These are phyloP conservation scores for Hypoxylon sp. DNA, from an alignment of 2,329 filamentous ascomycete genomes.

Conservation along the genomic window DNA sequence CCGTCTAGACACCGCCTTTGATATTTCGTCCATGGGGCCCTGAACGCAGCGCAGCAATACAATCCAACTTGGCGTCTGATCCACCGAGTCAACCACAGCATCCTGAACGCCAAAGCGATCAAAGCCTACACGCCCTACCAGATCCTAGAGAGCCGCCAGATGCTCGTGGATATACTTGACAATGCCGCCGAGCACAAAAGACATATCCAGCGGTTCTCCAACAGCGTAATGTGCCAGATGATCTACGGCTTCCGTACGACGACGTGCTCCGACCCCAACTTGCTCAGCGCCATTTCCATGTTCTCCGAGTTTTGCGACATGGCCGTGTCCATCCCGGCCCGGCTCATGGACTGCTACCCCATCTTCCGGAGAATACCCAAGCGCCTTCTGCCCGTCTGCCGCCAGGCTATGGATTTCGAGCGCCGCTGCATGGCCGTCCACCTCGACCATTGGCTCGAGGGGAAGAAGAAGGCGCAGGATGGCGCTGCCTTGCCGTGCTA, in stretches of 20 bases:
- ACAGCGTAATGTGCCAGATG: conserved; percentile 60
- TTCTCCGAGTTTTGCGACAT: not conserved
- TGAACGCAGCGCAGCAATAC: conserved; percentile 51
- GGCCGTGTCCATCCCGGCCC: not conserved
- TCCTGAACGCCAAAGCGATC: conserved; percentile 59
- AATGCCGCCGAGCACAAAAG: conserved; percentile 55
- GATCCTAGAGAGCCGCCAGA: conserved; percentile 64
- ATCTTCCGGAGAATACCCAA: conserved; percentile 7
- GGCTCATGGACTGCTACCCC: conserved; percentile 14
- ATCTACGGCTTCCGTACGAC: conserved; percentile 59
- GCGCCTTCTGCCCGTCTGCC: not conserved
- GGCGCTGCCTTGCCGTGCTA: conserved; percentile 4
- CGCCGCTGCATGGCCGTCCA: conserved; percentile 1
- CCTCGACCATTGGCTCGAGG: conserved; percentile 10
- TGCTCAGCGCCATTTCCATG: conserved; percentile 37
- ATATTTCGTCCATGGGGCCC: too few species aligned
- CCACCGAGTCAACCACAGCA: conserved; percentile 49
- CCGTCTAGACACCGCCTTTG: too few species aligned
- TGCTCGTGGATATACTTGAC: conserved; percentile 61
- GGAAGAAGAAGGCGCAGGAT: conserved; percentile 8
- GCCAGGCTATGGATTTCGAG: conserved; percentile 2
- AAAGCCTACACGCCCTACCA: conserved; percentile 64
- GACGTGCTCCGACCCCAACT: conserved; percentile 54
- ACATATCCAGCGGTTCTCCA: conserved; percentile 60
- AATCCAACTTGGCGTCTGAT: conserved; percentile 31